phyloP scores from a whole-genome alignment of 1,284 basidiomycete species.

The Ustilago xerochloae region DNA sequence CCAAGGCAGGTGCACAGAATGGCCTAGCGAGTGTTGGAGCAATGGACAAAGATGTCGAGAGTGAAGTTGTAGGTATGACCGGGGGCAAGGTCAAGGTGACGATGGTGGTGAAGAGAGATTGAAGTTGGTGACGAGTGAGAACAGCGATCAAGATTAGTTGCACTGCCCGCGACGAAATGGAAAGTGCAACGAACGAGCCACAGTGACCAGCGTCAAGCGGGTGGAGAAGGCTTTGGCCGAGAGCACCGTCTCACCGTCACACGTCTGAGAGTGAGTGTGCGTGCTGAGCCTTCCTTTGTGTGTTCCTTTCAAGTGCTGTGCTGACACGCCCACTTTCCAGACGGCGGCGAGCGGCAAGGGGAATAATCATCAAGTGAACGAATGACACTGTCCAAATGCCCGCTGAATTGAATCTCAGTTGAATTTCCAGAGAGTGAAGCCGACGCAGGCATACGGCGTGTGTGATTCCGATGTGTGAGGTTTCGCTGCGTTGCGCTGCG shows the following conservation, averaged over 20 bases:
- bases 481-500: background rate
- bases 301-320: conserved; percentile 5
- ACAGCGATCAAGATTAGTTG: background rate
- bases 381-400: conserved; percentile 13
- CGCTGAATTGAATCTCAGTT: background rate
- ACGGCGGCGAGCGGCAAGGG: background rate
- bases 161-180: background rate
- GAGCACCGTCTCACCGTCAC: background rate
- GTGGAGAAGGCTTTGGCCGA: conserved; percentile 24
- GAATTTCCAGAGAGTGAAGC: background rate
- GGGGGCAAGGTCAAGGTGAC: background rate
- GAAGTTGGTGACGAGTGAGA: conserved; percentile 8
- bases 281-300: background rate
- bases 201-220: background rate
- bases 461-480: background rate
- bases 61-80: background rate
- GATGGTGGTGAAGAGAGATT: background rate
- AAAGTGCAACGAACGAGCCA: conserved; percentile 1
- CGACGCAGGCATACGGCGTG: background rate
- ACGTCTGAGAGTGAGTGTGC: background rate
- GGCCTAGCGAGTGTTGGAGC: background rate
- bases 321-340: conserved; percentile 1
- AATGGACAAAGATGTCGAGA: background rate
- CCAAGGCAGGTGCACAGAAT: background rate
- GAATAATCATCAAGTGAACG: background rate